These are phyloP conservation scores for Cadophora sp. DNA, from an alignment of 2,329 filamentous ascomycete genomes.

Conservation along the genomic window DNA sequence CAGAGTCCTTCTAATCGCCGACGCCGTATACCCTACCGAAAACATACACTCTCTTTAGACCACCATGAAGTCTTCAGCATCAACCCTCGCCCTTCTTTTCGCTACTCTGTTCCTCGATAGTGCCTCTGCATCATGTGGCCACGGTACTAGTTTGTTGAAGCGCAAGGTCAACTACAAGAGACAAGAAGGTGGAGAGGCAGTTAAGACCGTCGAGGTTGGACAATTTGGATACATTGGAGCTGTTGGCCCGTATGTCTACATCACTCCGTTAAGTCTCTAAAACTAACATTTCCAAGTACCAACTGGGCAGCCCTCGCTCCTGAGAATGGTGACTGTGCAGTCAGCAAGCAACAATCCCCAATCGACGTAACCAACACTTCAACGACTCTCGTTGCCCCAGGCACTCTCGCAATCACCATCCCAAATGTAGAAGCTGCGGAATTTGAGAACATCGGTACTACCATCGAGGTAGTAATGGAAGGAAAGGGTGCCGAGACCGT, in stretches of 20 bases:
- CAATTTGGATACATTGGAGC: conserved; percentile 34
- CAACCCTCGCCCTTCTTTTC: conserved; percentile 20
- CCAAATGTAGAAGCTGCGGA: conserved; percentile 28
- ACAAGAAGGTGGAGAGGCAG: conserved; percentile 17
- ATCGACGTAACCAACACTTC: conserved; percentile 28
- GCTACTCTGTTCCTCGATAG: conserved; percentile 21
- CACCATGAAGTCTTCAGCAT: conserved; percentile 14
- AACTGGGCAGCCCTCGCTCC: conserved; percentile 29
- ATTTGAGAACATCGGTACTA: conserved; percentile 37
- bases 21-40: conserved; percentile 6
- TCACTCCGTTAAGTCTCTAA: not conserved
- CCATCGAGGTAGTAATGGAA: conserved; percentile 35
- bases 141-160: conserved; percentile 31
- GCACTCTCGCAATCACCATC: conserved; percentile 25
- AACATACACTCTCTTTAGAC: conserved; percentile 17
- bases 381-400: conserved; percentile 17
- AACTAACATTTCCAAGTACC: conserved; percentile 22
- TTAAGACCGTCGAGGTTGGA: conserved; percentile 25
- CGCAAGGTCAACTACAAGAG: conserved; percentile 27
- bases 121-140: conserved; percentile 33
- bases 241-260: conserved; percentile 32
- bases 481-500: conserved; percentile 26
- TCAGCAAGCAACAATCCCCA: conserved; percentile 32
- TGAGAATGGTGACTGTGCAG: conserved; percentile 28
- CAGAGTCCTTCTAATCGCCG: not conserved